These are phyloP conservation scores for Salvia hispanica DNA, from an alignment of 257 asterid genomes.

Conservation along the genomic window DNA sequence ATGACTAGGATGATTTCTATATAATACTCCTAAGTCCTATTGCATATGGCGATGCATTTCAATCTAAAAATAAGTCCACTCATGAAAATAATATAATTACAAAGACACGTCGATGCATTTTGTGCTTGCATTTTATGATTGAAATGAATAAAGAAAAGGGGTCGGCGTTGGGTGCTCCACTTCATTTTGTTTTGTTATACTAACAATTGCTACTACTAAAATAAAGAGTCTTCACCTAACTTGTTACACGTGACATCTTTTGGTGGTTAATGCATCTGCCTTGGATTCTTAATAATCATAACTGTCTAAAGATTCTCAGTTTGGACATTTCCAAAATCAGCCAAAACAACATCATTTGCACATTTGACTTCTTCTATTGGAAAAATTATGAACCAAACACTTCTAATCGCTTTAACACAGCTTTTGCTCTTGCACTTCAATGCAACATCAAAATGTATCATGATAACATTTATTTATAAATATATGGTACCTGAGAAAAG, in stretches of 20 bases:
- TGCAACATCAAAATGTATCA: too few relatives aligned
- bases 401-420: too few relatives aligned
- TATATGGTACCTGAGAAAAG: background rate
- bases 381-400: too few relatives aligned
- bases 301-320: background rate
- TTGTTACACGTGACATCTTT: background rate
- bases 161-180: slow-evolving; percentile 18
- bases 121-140: background rate
- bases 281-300: background rate
- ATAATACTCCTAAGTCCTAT: too few relatives aligned
- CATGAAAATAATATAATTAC: background rate
- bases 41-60: too few relatives aligned
- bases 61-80: slow-evolving; percentile 7
- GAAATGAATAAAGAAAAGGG: background rate
- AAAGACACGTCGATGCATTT: slow-evolving; percentile 1
- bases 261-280: slow-evolving; percentile 5
- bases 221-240: background rate
- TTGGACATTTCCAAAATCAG: too few relatives aligned
- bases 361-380: too few relatives aligned
- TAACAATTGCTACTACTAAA: background rate
- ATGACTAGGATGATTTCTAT: too few relatives aligned
- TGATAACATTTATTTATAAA: too few relatives aligned
- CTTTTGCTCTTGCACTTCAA: too few relatives aligned
- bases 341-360: too few relatives aligned
- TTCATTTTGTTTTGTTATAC: background rate